Evolutionary conservation across 495 filamentous ascomycete genomes (phyloP), one percentile per base, ranked within the genome.

Genomic region (Lichenothelia convexa): DNA sequence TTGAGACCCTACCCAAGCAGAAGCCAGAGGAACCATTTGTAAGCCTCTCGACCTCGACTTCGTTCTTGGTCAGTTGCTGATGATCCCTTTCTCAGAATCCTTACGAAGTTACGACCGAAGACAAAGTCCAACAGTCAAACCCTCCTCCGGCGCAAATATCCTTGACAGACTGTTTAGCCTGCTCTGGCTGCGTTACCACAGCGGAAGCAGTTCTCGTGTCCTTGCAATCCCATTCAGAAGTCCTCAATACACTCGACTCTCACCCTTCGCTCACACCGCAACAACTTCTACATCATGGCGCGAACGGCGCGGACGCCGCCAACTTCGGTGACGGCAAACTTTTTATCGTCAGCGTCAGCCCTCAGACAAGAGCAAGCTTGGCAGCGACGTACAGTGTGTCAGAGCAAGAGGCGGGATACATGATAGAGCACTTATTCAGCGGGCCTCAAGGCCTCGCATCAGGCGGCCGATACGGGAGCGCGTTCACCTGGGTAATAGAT

Each of bases 141-240:
- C 53, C 69, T n/a, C 58, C 75, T 18, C 62, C 78, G 12, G 85
- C 89, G 2, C 74, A 93, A 52, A 95, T 97, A 40, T 93, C 85
- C 32, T 70, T 97, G 39, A 97, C 89, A 12, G 89, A 97, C 56
- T 97, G 89, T 51, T 75, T 97, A 32, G 89, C 89, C 31, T 97
- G 89, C 54, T 94, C 89, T 17, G 89, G 89, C 32, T 97, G 89
- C 56, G 91, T 97, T 15, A 97, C 89, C 3, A 92, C 85, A 9
- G 89, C 91, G 15, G 89, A 97, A 56, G 89, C 89, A 3, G 80
- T 97, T 9, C 68, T 97, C 19, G 83, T 97, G 32, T 83, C 76
- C 18, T 63, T 95, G 34, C 89, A 97, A 55, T 87, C 80, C 34
- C 89, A 95, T 55, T 64, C 70, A 11, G 89, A 97, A 54, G 86